A percentile compares a stretch with the other conserved stretches of the same genome.
Evolutionary conservation across 495 filamentous ascomycete genomes (phyloP).

Genomic region (Podospora conica): DNA sequence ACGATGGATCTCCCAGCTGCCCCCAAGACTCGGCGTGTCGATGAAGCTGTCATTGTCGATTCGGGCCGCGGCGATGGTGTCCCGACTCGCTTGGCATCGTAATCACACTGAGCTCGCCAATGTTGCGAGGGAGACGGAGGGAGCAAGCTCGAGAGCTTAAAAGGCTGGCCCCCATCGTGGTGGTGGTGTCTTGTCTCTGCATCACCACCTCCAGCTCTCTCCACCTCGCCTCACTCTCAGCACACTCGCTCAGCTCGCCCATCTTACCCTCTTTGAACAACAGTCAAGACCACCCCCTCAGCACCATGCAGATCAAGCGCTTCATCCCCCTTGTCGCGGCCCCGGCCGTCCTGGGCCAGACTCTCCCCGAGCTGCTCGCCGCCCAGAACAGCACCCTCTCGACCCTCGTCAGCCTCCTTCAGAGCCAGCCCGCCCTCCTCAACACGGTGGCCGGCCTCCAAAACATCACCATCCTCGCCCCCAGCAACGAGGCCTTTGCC

Average conservation of each 20-base stretch:
- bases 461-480: conserved; percentile 61
- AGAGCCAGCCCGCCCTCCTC: conserved; percentile 6
- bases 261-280: background rate
- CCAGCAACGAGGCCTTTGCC: conserved; percentile 53
- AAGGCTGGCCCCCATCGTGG: background rate
- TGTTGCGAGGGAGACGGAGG: background rate
- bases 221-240: background rate
- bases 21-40: background rate
- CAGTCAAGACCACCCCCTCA: too few species aligned
- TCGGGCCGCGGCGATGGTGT: background rate
- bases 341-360: background rate
- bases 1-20: background rate
- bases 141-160: background rate
- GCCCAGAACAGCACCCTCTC: conserved; percentile 9
- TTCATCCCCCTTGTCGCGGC: conserved; percentile 1
- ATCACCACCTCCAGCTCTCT: background rate
- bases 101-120: background rate
- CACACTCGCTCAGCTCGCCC: background rate
- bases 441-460: conserved; percentile 3
- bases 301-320: conserved; percentile 1
- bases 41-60: background rate
- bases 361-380: conserved; percentile 7
- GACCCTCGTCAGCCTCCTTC: conserved; percentile 7
- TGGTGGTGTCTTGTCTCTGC: background rate
- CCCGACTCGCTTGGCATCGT: background rate